Conservation (phyloP, 192 early-diverging fungal genomes). For the Coemansia sp. region DNA sequence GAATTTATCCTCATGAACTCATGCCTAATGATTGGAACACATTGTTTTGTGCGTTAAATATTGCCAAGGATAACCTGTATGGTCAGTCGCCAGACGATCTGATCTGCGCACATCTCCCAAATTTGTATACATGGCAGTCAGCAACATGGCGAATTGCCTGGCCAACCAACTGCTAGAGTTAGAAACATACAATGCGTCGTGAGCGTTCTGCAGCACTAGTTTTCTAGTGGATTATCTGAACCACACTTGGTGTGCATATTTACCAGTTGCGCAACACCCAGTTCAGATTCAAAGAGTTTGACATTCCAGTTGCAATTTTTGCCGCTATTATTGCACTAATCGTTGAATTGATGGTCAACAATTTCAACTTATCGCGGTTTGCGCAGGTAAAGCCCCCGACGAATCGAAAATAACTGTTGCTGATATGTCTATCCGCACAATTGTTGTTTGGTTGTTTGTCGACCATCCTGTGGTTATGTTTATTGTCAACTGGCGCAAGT, state of each 20-base stretch:
- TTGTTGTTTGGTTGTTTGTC: constrained; percentile 37
- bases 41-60: too few relatives aligned
- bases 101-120: too few relatives aligned
- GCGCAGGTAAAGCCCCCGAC: constrained; percentile 21
- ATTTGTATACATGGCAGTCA: too few relatives aligned
- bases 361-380: constrained; percentile 19
- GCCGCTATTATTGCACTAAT: constrained; percentile 21
- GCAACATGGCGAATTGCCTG: neutral
- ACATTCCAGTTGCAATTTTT: constrained; percentile 34
- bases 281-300: constrained; percentile 50
- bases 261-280: constrained; percentile 46
- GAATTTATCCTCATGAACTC: too few relatives aligned
- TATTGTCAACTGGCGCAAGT: constrained; percentile 29
- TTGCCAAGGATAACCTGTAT: too few relatives aligned
- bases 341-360: constrained; percentile 26
- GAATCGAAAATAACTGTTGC: constrained; percentile 37
- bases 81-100: too few relatives aligned
- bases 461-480: constrained; percentile 29
- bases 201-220: constrained; percentile 14
- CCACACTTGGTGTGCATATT: constrained; percentile 8
- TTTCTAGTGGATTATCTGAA: constrained; percentile 35
- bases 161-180: constrained; percentile 1
- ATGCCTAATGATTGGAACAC: too few relatives aligned
- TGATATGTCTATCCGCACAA: constrained; percentile 20
- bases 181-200: constrained; percentile 12